Evolutionary conservation across 495 filamentous ascomycete genomes (phyloP).

Genomic region (Neurospora sublineolata): DNA sequence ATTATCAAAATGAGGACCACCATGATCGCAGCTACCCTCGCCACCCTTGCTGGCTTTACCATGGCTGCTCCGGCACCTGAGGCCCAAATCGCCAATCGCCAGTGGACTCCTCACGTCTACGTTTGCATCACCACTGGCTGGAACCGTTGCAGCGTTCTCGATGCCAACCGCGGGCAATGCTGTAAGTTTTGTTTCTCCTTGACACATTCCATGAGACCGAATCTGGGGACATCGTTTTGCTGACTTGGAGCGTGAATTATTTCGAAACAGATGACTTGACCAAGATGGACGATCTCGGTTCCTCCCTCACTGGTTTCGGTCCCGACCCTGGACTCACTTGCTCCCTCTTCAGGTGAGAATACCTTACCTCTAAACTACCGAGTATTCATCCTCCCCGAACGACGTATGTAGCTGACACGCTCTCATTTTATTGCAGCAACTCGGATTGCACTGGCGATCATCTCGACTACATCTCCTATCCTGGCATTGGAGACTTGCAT

Average conservation of each 20-base stretch:
- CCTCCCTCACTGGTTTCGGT: background rate
- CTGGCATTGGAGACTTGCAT: background rate
- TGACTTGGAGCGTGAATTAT: background rate
- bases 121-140: background rate
- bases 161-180: background rate
- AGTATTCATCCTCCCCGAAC: background rate
- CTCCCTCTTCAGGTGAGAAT: background rate
- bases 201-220: background rate
- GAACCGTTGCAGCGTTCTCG: background rate
- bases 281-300: background rate
- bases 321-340: background rate
- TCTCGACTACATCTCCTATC: background rate
- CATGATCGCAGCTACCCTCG: background rate
- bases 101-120: background rate
- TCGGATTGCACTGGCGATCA: background rate
- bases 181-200: background rate
- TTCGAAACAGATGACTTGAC: background rate
- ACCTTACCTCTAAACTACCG: too few species aligned
- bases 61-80: background rate
- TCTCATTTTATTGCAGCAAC: background rate
- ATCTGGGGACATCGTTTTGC: background rate
- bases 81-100: background rate
- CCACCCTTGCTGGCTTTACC: background rate
- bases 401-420: background rate
- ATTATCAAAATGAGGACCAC: background rate